Base-by-base conservation (phyloP, 2,329 filamentous ascomycete genomes). In the Paradendryphiella salina region DNA sequence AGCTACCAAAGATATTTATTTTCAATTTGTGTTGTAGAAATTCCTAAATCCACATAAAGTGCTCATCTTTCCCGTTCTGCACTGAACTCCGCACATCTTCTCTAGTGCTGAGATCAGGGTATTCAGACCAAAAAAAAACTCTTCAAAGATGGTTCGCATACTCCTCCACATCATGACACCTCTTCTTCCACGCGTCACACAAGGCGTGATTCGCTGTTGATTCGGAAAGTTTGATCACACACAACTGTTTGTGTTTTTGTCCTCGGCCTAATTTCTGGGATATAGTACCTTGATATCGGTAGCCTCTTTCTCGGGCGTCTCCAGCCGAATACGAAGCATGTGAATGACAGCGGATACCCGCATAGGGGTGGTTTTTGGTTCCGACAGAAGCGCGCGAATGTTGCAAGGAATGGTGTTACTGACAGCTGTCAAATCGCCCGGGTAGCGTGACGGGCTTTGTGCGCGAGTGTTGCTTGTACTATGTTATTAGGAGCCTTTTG, bases 321-420 rank as follows among this genome's bases (percentile, higher is more conserved):
- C 14, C 11, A 11, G 2, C 3, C 34, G 23, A 4, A n/a, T 43
- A 43, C 3, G 5, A 14, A 38, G 41, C 37, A 44, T 44, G 26
- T 44, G 47, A 46, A 46, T 53, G 38, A 53, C 49, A 52, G 43
- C 42, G 55, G 52, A 26, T 47, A 26, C 31, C n/a, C 44, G 45
- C 42, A 38, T 52, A 11, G 15, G 20, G 2, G 15, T 29, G 15
- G 15, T 46, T 17, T 18, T 26, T 15, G 11, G 38, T 36, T 34
- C 28, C 35, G 8, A 34, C 15, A 23, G 18, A 32, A 46, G 7
- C 21, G 26, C n/a, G 17, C 10, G 8, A 28, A n/a, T 14, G 28
- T 42, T 32, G n/a, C 42, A 35, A 28, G 13, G 13, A n/a, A 32
- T 15, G 11, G 38, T 52, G 21, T 15, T 14, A 56, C 50, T 45